A percentile compares a stretch with the other conserved stretches of the same genome.
Conservation (phyloP, 2,329 filamentous ascomycete species). For the Hirsutella rhossiliensis region DNA sequence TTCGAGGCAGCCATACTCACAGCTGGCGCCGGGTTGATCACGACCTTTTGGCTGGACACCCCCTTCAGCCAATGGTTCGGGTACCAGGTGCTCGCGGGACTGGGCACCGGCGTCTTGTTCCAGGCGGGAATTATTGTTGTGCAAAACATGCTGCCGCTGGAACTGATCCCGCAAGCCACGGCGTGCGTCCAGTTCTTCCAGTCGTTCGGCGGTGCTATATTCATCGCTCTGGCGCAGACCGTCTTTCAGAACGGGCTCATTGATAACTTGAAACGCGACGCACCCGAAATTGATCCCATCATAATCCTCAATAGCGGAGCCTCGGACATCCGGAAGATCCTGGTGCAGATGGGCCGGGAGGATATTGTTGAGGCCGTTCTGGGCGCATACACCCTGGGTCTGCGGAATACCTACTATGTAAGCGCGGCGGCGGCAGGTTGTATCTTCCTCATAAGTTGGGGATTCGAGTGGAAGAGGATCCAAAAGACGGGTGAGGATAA, state of each 20-base stretch:
- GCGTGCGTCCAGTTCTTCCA: constrained; percentile 50
- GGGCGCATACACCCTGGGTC: too few species aligned
- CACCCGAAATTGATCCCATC: too few species aligned
- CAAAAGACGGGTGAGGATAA: too few species aligned
- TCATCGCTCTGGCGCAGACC: constrained; percentile 52
- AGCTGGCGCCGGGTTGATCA: constrained; percentile 40
- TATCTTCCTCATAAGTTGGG: too few species aligned
- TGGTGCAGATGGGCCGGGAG: too few species aligned
- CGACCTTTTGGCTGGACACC: constrained; percentile 36
- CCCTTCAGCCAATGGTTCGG: constrained; percentile 40
- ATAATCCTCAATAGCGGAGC: too few species aligned
- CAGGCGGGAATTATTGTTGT: constrained; percentile 35
- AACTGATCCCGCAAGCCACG: constrained; percentile 36
- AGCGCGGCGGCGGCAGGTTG: too few species aligned
- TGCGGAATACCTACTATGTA: too few species aligned
- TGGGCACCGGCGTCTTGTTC: constrained; percentile 38
- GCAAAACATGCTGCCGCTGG: constrained; percentile 36
- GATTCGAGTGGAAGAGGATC: too few species aligned
- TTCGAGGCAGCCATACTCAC: constrained; percentile 26
- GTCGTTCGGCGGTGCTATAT: constrained; percentile 51
- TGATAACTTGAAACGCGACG: constrained; percentile 11
- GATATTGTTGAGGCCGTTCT: too few species aligned
- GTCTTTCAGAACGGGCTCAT: constrained; percentile 57
- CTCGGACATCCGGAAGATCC: too few species aligned
- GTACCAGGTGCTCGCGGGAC: constrained; percentile 45